Conservation (phyloP, 768 basidiomycete genomes). For the Botryobasidium botryosum region DNA sequence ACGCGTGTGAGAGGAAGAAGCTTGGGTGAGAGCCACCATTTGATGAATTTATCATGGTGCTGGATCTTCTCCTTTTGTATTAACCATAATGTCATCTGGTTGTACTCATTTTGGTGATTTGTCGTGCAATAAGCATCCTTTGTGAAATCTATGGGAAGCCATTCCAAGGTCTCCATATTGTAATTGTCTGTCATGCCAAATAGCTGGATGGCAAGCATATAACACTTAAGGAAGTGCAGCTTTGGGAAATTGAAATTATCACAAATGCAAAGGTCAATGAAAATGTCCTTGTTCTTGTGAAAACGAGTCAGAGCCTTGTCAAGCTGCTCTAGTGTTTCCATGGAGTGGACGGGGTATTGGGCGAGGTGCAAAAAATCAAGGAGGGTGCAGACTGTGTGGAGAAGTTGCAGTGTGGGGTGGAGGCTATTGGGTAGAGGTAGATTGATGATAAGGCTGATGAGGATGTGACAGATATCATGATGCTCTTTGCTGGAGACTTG, state of each 20-base stretch:
- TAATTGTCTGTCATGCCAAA: slow-evolving; percentile 26
- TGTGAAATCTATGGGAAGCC: slow-evolving; percentile 19
- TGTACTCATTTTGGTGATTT: not conserved
- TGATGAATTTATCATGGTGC: too few relatives aligned
- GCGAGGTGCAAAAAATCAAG: slow-evolving; percentile 27
- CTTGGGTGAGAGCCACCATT: too few relatives aligned
- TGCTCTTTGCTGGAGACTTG: slow-evolving; percentile 9
- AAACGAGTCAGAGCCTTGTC: slow-evolving; percentile 19
- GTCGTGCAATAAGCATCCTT: slow-evolving; percentile 4
- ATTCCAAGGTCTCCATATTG: slow-evolving; percentile 26
- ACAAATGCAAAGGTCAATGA: slow-evolving; percentile 21
- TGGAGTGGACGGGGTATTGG: slow-evolving; percentile 21
- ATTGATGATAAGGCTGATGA: too few relatives aligned
- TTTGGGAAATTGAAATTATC: slow-evolving; percentile 28
- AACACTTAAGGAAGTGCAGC: slow-evolving; percentile 25
- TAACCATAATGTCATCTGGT: slow-evolving; percentile 4
- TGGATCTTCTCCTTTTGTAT: slow-evolving; percentile 3
- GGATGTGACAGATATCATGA: slow-evolving; percentile 4
- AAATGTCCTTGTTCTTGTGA: slow-evolving; percentile 24
- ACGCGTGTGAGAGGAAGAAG: too few relatives aligned
- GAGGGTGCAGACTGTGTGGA: slow-evolving; percentile 16
- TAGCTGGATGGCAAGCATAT: slow-evolving; percentile 17
- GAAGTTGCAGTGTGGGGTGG: slow-evolving; percentile 11
- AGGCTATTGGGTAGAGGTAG: too few relatives aligned
- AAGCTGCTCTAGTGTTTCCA: slow-evolving; percentile 18